A percentile compares a stretch with the other conserved stretches of the same genome.
These are phyloP conservation scores for Aspergillus glaucus DNA, from an alignment of 2,329 filamentous ascomycete species.

Conservation along the genomic window DNA sequence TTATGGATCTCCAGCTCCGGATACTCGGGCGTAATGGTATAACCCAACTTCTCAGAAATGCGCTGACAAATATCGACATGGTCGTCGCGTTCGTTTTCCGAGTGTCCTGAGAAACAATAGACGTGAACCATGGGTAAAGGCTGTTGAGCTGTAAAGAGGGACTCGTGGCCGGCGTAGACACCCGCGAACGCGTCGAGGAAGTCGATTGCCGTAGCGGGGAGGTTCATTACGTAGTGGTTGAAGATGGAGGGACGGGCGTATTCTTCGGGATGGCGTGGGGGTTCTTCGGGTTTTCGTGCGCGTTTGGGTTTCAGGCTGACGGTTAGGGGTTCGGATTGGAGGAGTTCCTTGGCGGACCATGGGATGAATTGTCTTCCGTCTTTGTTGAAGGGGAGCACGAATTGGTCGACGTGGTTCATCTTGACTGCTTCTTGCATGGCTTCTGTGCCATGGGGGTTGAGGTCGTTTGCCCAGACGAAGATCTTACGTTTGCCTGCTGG, in stretches of 20 bases:
- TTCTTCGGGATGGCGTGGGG: constrained; percentile 15
- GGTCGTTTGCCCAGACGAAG: constrained; percentile 94
- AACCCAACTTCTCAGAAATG: constrained; percentile 56
- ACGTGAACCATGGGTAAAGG: constrained; percentile 78
- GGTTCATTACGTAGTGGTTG: constrained; percentile 96
- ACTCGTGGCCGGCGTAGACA: constrained; percentile 66
- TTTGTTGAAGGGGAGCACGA: constrained; percentile 71
- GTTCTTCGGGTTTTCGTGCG: constrained; percentile 18
- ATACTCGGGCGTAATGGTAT: constrained; percentile 51
- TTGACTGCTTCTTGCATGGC: constrained; percentile 64
- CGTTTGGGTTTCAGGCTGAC: constrained; percentile 47
- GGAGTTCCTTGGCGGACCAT: constrained; percentile 55
- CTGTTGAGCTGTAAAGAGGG: constrained; percentile 56
- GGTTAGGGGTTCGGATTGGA: constrained; percentile 44
- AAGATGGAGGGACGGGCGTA: constrained; percentile 59
- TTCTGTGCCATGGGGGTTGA: constrained; percentile 82
- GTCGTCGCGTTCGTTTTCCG: constrained; percentile 61
- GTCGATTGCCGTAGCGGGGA: constrained; percentile 80
- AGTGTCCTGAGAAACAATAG: constrained; percentile 89
- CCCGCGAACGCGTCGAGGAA: constrained; percentile 76
- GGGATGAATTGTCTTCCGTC: constrained; percentile 80
- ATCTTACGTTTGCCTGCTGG: constrained; percentile 84
- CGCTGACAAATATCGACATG: constrained; percentile 58
- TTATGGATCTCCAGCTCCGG: constrained; percentile 52
- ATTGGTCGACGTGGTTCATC: constrained; percentile 72